A percentile compares a stretch with the other conserved stretches of the same genome.
Conservation (phyloP, 495 filamentous ascomycete species). For the Lineolata rhizophorae region DNA sequence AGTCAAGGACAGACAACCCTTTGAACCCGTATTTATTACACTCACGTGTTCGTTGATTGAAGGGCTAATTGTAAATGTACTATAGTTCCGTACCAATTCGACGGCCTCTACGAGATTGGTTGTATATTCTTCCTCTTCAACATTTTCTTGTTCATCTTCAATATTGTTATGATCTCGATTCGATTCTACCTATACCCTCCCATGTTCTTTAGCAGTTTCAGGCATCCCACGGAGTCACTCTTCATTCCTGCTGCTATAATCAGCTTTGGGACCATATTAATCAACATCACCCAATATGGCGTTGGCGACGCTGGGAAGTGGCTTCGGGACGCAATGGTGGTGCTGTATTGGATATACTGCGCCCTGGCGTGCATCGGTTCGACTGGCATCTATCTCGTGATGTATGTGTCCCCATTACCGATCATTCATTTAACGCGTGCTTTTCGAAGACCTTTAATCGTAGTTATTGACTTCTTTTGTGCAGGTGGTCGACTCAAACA, state of each 20-base stretch:
- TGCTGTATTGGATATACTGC: constrained; percentile 57
- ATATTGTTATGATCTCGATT: constrained; percentile 40
- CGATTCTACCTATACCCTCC: constrained; percentile 51
- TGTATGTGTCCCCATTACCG: constrained; percentile 20
- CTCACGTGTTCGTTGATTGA: no score
- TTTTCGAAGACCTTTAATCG: not conserved
- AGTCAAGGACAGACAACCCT: no score
- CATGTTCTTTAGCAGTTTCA: constrained; percentile 47
- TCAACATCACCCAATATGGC: constrained; percentile 64
- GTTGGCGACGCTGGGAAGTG: constrained; percentile 38
- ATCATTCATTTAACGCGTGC: not conserved
- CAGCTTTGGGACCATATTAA: constrained; percentile 51
- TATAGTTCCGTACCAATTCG: constrained; percentile 45
- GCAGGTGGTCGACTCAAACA: constrained; percentile 43
- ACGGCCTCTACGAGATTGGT: constrained; percentile 49
- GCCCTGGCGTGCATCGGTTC: constrained; percentile 38
- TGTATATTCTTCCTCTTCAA: constrained; percentile 57
- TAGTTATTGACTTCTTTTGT: no score
- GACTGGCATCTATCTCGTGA: constrained; percentile 47
- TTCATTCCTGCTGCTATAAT: constrained; percentile 59
- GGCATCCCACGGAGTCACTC: constrained; percentile 59
- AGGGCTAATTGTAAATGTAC: not conserved
- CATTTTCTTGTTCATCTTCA: constrained; percentile 46
- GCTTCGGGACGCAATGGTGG: constrained; percentile 37
- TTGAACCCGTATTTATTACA: no score